Evolutionary conservation across 1,139 yeast species (phyloP), one percentile per base, ranked within the genome.

Genomic region (Candida dubliniensis): DNA sequence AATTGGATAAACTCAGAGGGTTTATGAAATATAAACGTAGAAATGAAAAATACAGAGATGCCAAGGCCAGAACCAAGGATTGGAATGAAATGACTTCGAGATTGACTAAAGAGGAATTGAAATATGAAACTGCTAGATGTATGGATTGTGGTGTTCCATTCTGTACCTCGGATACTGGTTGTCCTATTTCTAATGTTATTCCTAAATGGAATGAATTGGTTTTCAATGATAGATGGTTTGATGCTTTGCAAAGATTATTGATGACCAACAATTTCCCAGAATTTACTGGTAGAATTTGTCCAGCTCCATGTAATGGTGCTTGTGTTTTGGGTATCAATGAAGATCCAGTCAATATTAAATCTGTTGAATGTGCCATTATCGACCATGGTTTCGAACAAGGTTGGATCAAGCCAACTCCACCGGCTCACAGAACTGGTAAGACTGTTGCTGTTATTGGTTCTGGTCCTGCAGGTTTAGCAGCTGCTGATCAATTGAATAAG

Each of bases 111-210:
- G 91, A 87, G 45, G 98, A 93, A 55, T 83, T 93, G 62, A 81
- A 84, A 63, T 79, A 78, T 61, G 98, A 93, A 72, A 88, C 98
- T 46, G 97, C 98, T n/a, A 82, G 99, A 69, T 93, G 99, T 79
- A 93, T 93, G 96, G 99, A 93, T 70, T 93, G 99, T 76, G 99
- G 99, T 74, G 96, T 93, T 58, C 99, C 99, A 49, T 93, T 91
- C 81, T 93, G 99, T 76, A 95, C 95, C 61, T 86, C 96, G 36
- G 98, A 93, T 66, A 87, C 96, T 40, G 99, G 99, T 50, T 93
- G 99, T 73, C 99, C 99, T 47, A 87, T 93, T 55, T 90, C 98
- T 48, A 93, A 93, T 68, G 84, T 91, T 56, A 93, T 93, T 74
- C 99, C 99, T 54, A 91, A 91, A 70, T 93, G 97, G 95, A 93